Percentiles rank a stretch among this genome's conserved stretches.
Conservation (phyloP, 2,329 filamentous ascomycete genomes). For the Rutstroemia sp. region DNA sequence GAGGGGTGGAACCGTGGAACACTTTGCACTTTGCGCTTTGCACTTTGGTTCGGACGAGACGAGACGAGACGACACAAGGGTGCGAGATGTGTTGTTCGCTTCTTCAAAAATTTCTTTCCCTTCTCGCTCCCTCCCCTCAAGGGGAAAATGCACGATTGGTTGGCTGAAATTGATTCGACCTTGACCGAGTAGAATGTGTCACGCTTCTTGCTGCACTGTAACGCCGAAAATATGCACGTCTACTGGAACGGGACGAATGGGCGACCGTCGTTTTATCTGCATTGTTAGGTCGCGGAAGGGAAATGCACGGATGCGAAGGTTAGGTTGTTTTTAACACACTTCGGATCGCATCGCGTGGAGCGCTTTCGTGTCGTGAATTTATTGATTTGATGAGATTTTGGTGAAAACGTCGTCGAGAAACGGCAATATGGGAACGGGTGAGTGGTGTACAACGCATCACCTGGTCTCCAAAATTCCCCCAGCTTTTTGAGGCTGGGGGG, state of each 20-base stretch:
- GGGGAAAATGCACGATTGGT: neutral
- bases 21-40: too few species aligned
- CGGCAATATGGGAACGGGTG: too few species aligned
- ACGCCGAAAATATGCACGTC: constrained; percentile 5
- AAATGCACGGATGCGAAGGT: neutral
- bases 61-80: neutral
- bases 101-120: neutral
- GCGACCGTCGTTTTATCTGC: neutral
- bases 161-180: neutral
- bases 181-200: constrained; percentile 8
- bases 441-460: too few species aligned
- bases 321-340: neutral
- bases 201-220: constrained; percentile 8
- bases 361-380: constrained; percentile 2
- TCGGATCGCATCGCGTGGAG: neutral
- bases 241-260: neutral
- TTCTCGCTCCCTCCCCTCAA: neutral
- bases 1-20: neutral
- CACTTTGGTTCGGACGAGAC: too few species aligned
- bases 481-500: too few species aligned
- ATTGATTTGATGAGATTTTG: neutral
- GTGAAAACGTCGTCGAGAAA: too few species aligned
- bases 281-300: too few species aligned
- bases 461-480: too few species aligned
- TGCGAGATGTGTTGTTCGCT: constrained; percentile 2